phyloP scores from a whole-genome alignment of 208 protist genomes.

The Acanthamoeba triangularis region DNA sequence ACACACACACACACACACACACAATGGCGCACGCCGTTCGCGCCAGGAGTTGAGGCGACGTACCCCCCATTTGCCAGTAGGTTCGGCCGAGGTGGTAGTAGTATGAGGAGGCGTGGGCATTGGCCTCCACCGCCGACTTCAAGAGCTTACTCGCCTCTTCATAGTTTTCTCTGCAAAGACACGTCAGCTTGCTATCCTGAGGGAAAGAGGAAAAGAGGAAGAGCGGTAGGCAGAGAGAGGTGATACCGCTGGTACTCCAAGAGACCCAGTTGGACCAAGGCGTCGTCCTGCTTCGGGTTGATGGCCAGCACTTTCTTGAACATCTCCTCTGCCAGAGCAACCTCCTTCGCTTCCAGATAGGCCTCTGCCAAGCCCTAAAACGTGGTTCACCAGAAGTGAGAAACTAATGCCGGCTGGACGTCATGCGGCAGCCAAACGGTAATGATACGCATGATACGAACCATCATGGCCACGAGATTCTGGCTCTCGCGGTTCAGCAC shows the following conservation, averaged over 20 bases:
- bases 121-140: constrained; percentile 19
- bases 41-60: too few relatives aligned
- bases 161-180: not conserved
- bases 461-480: constrained; percentile 27
- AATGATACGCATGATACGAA: not conserved
- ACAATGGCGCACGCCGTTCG: not conserved
- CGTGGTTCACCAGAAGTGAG: not conserved
- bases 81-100: not conserved
- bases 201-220: not conserved
- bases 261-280: constrained; percentile 34
- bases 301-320: constrained; percentile 18
- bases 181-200: not conserved
- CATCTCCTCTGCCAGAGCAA: not conserved
- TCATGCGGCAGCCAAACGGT: not conserved
- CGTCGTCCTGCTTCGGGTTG: constrained; percentile 52
- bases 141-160: not conserved
- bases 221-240: not conserved
- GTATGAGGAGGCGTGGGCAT: not conserved
- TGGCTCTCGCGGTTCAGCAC: not conserved
- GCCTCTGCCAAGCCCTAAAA: constrained; percentile 16
- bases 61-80: constrained; percentile 67
- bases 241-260: constrained; percentile 21
- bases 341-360: constrained; percentile 31
- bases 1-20: too few relatives aligned
- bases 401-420: not conserved